phyloP scores from a whole-genome alignment of 768 basidiomycete species.

The Brasilioporus rufonigricans region DNA sequence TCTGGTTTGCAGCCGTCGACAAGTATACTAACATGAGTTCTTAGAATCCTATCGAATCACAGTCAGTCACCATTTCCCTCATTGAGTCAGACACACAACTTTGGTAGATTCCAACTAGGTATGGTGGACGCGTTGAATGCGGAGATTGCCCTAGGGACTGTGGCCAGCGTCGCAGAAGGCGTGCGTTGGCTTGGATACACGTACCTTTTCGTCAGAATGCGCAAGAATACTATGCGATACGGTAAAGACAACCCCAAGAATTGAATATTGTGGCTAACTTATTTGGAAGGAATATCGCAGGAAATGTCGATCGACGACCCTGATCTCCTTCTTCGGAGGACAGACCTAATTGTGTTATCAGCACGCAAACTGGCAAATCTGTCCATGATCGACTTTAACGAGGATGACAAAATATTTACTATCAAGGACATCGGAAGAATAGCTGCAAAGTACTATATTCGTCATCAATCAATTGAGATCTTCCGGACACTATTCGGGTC shows the following conservation, averaged over 20 bases:
- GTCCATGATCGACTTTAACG: conserved; percentile 81
- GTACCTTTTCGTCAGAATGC: conserved; percentile 94
- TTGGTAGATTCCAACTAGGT: conserved; percentile 68
- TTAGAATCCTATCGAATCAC: conserved; percentile 94
- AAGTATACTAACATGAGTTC: not conserved
- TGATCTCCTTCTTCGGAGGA: conserved; percentile 64
- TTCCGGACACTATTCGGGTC: conserved; percentile 78
- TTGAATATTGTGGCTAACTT: conserved; percentile 1
- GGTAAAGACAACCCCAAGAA: conserved; percentile 42
- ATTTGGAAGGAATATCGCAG: conserved; percentile 62
- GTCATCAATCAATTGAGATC: conserved; percentile 78
- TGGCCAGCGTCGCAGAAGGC: conserved; percentile 80
- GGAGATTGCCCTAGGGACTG: conserved; percentile 92
- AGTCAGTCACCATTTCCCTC: conserved; percentile 45
- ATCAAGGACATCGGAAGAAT: conserved; percentile 94
- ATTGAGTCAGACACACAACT: not conserved
- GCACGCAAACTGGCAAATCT: conserved; percentile 64
- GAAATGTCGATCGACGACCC: conserved; percentile 71
- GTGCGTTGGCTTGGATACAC: conserved; percentile 97
- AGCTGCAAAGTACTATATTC: conserved; percentile 95
- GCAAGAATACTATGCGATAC: conserved; percentile 84
- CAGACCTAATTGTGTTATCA: conserved; percentile 62
- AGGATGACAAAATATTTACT: conserved; percentile 52
- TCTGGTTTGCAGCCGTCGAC: not conserved
- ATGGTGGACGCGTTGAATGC: conserved; percentile 92